Base-by-base conservation (phyloP, 768 basidiomycete species). In the Cystobasidium tubakii region DNA sequence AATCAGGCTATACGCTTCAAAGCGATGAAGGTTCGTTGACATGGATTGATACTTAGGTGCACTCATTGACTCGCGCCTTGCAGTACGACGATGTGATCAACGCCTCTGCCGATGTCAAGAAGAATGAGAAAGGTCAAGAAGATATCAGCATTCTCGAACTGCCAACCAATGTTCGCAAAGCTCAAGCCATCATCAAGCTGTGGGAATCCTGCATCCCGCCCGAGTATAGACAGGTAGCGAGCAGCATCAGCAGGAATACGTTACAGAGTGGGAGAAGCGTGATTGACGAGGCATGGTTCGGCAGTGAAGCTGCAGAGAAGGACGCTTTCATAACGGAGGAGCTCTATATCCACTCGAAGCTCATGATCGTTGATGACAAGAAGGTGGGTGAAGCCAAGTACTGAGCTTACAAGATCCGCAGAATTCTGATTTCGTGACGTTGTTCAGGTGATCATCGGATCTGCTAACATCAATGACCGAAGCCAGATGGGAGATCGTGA, bases 391-490 rank as follows among this genome's bases (percentile, higher is more conserved):
- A 62, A 53, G 2, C 66, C 33, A 1, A 29, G 44, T 54, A 54
- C 46, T n/a, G n/a, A n/a, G n/a, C n/a, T n/a, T n/a, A n/a, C 43
- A 53, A 15, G n/a, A 54, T 34, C 62, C 33, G 7, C 33, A 21
- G 21, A 10, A 29, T 73, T 25, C 36, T 73, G 60, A 77, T 15
- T 46, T 39, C 23, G 23, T 46, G 9, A 42, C 62, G 19, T 65
- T 27, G 31, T 50, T 21, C 46, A 50, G 42, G 92, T 96, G 55
- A 91, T 98, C 76, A 90, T 93, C 85, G 94, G 95, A 39, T 92
- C 90, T 50, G 93, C 95, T 19, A 98, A 97, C 80, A 80, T 94
- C 76, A 94, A 94, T 75, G 92, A 94, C 78, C 87, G 91, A 17
- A 89, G 87, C 67, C 90, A 91, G 81, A 88, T 86, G 57, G 55